These are phyloP conservation scores for Malassezia sympodialis DNA, from an alignment of 1,284 basidiomycete genomes.

Conservation along the genomic window DNA sequence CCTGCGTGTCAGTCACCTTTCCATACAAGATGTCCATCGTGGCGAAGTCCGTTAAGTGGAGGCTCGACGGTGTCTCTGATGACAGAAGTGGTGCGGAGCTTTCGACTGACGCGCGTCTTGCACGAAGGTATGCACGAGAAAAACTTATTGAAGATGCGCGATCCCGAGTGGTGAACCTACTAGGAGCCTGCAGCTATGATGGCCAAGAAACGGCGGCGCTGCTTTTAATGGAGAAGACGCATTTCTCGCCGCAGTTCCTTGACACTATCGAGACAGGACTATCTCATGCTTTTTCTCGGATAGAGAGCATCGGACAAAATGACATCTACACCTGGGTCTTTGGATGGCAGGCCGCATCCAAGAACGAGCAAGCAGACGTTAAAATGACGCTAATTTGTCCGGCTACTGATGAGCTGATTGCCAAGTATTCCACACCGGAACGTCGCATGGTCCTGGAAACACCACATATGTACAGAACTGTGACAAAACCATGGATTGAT, in stretches of 20 bases:
- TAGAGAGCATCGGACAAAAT: conserved; percentile 34
- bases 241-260: conserved; percentile 28
- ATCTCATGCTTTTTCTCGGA: conserved; percentile 6
- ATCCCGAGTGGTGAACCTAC: conserved; percentile 21
- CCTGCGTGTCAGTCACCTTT: conserved; percentile 1
- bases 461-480: conserved; percentile 30
- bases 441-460: conserved; percentile 53
- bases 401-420: conserved; percentile 43
- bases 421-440: conserved; percentile 68
- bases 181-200: conserved; percentile 17
- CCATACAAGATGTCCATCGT: conserved; percentile 15
- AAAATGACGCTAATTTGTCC: conserved; percentile 42
- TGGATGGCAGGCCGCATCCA: conserved; percentile 20
- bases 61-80: conserved; percentile 1
- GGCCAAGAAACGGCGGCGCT: conserved; percentile 21
- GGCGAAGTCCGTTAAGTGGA: background rate
- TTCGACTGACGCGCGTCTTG: conserved; percentile 25
- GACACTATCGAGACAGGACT: background rate
- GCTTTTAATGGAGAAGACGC: conserved; percentile 39
- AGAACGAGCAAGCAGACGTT: conserved; percentile 23
- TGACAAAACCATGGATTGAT: conserved; percentile 38
- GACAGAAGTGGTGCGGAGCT: conserved; percentile 20
- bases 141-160: conserved; percentile 21
- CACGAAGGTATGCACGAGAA: conserved; percentile 18
- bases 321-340: conserved; percentile 46